Conservation (phyloP, 1,139 yeast species). For the Candida pseudoviswanathii region DNA sequence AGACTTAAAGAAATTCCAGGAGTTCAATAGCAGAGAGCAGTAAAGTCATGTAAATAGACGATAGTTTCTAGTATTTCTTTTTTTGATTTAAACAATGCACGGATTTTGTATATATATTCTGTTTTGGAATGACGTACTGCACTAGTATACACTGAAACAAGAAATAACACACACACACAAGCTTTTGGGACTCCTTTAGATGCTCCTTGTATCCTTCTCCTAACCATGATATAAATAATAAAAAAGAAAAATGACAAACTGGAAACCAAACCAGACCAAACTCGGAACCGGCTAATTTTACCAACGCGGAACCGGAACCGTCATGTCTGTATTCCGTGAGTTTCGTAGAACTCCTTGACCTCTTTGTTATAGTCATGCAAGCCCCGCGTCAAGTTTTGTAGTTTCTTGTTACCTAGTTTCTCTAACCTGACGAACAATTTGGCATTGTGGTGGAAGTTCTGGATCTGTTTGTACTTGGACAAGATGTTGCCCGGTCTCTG, state of each 20-base stretch:
- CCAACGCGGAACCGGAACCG: too few relatives aligned
- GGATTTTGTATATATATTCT: neutral
- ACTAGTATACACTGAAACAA: neutral
- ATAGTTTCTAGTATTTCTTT: neutral
- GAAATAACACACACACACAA: neutral
- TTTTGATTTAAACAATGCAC: neutral
- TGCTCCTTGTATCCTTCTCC: too few relatives aligned
- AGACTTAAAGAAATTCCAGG: conserved; percentile 31
- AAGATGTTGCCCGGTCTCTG: neutral
- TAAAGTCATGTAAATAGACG: conserved; percentile 12
- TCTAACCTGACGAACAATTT: conserved; percentile 3
- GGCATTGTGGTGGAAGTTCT: conserved; percentile 4
- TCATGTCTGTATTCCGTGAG: neutral
- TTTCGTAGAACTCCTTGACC: conserved; percentile 1
- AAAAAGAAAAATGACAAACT: neutral
- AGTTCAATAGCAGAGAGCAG: conserved; percentile 18
- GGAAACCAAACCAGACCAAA: neutral
- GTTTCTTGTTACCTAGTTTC: conserved; percentile 3
- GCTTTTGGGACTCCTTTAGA: too few relatives aligned
- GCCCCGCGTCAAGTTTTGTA: conserved; percentile 1
- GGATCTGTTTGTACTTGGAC: conserved; percentile 1
- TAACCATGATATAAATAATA: neutral
- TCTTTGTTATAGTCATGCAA: conserved; percentile 1
- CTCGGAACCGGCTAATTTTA: too few relatives aligned
- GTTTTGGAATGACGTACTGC: neutral